Base-by-base conservation (phyloP, 352 stramenopile genomes). In the Phytophthora pistaciae region DNA sequence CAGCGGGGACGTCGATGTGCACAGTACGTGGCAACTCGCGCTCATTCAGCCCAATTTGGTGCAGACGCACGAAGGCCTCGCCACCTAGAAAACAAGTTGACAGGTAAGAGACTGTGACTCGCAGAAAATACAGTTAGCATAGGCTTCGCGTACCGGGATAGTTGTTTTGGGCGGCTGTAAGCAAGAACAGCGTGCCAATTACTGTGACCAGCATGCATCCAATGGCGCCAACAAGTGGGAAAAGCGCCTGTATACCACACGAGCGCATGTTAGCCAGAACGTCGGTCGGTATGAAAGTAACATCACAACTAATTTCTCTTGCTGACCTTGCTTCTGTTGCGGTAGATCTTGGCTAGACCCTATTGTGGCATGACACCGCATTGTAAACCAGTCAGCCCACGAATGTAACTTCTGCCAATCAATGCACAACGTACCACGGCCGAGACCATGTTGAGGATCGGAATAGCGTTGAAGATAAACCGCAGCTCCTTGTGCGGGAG, bases 401-500 rank as follows among this genome's bases (percentile, higher is more conserved):
- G 42, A 49, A 49, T 8, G 18, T 3, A 49, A 4, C 18, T 21
- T 11, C 42, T 16, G 18, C 8, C 5, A 16, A 14, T 13, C 23
- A 29, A 29, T 29, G 20, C 10, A n/a, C 46, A 25, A 72, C 76
- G 68, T 63, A 97, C 95, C 56, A 98, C 82, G 21, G 95, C 97
- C 6, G 97, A 94, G 7, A 84, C 87, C 65, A 98, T 85, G 79
- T 99, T 99, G 57, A 99, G 80, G 3, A 99, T 92, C n/a, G 97
- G 97, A 16, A 99, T 84, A 10, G 93, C 94, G 50, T 98, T 98
- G 77, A 99, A 99, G 44, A 99, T 93, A 73, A 99, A 99, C 57
- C 97, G 87, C 13, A 99, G 88, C 77, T 99, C 98, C 75, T 99
- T 99, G 85, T 99, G 98, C 13, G 96, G 97, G 18, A 99, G 81